A percentile compares a stretch with the other conserved stretches of the same genome.
Conservation (phyloP, 441 rosid species). For the Populus hybrid region DNA sequence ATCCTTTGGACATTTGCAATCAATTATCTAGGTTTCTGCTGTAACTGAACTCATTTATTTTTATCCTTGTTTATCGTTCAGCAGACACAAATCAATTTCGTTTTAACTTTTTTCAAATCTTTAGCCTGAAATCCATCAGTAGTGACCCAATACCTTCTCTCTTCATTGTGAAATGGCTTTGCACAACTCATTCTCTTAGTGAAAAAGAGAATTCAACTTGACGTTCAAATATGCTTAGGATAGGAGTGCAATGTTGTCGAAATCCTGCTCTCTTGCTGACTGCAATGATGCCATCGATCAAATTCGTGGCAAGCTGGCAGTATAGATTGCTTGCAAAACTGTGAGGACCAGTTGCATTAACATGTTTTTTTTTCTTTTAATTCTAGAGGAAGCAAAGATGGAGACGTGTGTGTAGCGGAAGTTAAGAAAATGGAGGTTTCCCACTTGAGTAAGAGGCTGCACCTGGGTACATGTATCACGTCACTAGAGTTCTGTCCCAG, state of each 20-base stretch:
- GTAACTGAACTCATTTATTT: not conserved
- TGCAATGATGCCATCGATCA: not conserved
- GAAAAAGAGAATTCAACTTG: not conserved
- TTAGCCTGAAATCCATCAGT: not conserved
- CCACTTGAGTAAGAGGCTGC: no score
- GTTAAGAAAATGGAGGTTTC: no score
- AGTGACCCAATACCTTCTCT: not conserved
- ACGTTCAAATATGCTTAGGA: not conserved
- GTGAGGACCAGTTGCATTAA: not conserved
- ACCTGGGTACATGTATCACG: no score
- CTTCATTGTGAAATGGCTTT: not conserved
- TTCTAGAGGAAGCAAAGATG: slow-evolving; percentile 87
- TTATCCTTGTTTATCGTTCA: not conserved
- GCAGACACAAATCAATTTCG: not conserved
- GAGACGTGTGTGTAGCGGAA: slow-evolving; percentile 24
- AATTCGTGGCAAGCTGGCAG: not conserved
- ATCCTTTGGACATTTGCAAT: not conserved
- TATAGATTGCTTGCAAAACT: not conserved
- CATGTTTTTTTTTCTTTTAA: not conserved
- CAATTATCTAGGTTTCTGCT: not conserved
- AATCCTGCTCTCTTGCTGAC: not conserved
- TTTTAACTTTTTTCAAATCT: not conserved
- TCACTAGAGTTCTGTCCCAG: no score
- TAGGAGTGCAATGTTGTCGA: not conserved
- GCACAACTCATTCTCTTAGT: not conserved